Evolutionary conservation across 306 rosid species (phyloP), one percentile per base, ranked within the genome.

Genomic region (Sicyos baderoa): DNA sequence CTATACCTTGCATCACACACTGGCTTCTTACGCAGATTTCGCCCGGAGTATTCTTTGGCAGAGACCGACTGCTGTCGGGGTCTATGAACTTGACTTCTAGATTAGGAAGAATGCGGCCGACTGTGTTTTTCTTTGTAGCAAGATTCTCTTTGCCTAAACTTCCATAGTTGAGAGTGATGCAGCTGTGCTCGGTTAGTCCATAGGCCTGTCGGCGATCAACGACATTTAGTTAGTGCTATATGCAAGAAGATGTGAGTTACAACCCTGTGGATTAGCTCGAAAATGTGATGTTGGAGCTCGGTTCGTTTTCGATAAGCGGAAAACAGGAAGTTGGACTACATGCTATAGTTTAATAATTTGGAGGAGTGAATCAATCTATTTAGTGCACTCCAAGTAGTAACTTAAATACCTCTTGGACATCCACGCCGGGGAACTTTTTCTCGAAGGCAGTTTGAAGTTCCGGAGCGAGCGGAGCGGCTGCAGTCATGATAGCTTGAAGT

Each of bases 401-500:
- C 70, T 64, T 10, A 44, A 42, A 19, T 37, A 91, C 96, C 88
- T 93, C 96, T 74, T 88, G 89, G 64, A 90, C 96, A 52, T 79
- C 62, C 60, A 93, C 91, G 1, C 86, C 80, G 3, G 99, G 96
- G 71, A 93, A 93, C 79, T 93, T 93, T 23, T 72, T 84, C 63
- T 93, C 87, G 9, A 93, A 93, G 51, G 91, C 77, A 13, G 63
- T 71, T 50, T 83, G 93, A 19, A 89, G 58, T 35, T 89, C 97
- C 0, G 99, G 99, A 40, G 99, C 96, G 47, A 93, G 91, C 9
- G 97, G 96, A 44, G 99, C 97, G 0, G 99, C 96, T 8, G 97
- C 99, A 54, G 96, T 88, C 86, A 93, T 85, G 52, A 90, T 53
- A 1, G 99, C 91, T 57, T 81, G 96, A 22, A 90, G 97, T 64